Conservation (phyloP, 345 rosid genomes). For the Brassica cretica region DNA sequence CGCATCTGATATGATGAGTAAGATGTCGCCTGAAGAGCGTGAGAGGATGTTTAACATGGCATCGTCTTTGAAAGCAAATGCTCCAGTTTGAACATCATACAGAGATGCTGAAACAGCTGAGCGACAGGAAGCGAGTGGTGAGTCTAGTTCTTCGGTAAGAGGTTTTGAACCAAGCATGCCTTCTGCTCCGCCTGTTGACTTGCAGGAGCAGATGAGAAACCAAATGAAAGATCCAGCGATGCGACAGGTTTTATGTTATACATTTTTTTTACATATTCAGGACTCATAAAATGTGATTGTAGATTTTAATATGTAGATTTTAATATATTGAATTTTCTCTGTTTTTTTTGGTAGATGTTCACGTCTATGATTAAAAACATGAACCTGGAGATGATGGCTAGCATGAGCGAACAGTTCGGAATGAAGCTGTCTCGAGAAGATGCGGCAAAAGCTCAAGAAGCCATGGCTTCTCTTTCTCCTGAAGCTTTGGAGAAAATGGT, state of each 20-base stretch:
- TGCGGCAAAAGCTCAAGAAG: constrained; percentile 85
- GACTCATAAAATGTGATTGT: not conserved
- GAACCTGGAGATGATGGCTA: constrained; percentile 95
- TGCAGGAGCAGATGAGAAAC: constrained; percentile 89
- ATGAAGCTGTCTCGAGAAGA: constrained; percentile 81
- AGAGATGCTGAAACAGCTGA: constrained; percentile 36
- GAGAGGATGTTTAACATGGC: constrained; percentile 88
- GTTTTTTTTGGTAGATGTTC: constrained; percentile 63
- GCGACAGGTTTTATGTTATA: not conserved
- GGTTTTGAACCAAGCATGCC: constrained; percentile 54
- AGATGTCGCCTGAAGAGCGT: constrained; percentile 75
- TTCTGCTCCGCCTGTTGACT: constrained; percentile 53
- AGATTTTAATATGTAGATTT: not conserved
- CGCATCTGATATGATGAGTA: constrained; percentile 79
- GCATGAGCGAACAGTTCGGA: constrained; percentile 95
- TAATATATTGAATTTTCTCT: constrained; percentile 7
- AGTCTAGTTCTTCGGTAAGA: constrained; percentile 52
- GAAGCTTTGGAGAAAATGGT: constrained; percentile 89
- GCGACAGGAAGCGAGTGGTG: constrained; percentile 36
- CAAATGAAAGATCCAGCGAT: constrained; percentile 86
- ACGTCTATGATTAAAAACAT: constrained; percentile 81
- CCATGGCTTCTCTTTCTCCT: constrained; percentile 87
- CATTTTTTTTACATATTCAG: not conserved
- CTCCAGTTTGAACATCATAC: constrained; percentile 44
- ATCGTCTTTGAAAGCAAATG: constrained; percentile 54